Evolutionary conservation across 2,329 filamentous ascomycete genomes (phyloP).

Genomic region (Phoma sp.): DNA sequence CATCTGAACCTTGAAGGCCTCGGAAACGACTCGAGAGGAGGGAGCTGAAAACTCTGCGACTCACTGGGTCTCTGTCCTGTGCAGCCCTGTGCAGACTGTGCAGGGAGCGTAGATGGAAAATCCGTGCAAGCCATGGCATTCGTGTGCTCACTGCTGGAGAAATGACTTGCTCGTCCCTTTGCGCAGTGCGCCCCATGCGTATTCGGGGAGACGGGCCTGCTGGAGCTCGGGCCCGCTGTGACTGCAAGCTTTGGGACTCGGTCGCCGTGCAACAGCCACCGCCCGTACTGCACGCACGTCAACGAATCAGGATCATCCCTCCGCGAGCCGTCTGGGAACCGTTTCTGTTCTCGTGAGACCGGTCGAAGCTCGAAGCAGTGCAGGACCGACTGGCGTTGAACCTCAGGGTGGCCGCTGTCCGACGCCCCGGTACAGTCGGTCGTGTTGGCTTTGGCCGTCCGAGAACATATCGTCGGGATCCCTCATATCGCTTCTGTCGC

Average conservation of each 20-base stretch:
- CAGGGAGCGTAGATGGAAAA: slow-evolving; percentile 12
- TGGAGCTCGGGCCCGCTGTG: slow-evolving; percentile 37
- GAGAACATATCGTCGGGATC: slow-evolving; percentile 7
- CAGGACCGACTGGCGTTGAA: slow-evolving; percentile 25
- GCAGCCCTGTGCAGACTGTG: slow-evolving; percentile 5
- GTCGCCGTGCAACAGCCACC: slow-evolving; percentile 37
- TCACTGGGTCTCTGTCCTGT: slow-evolving; percentile 12
- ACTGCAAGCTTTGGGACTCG: slow-evolving; percentile 24
- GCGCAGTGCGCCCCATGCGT: slow-evolving; percentile 29
- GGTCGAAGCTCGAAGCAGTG: slow-evolving; percentile 25
- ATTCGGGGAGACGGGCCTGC: slow-evolving; percentile 17
- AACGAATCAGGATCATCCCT: slow-evolving; percentile 33
- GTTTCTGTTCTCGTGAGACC: slow-evolving; percentile 37
- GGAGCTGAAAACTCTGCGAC: slow-evolving; percentile 15
- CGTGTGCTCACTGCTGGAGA: slow-evolving; percentile 1
- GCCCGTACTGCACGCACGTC: slow-evolving; percentile 29
- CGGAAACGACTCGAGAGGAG: slow-evolving; percentile 13
- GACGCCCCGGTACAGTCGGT: slow-evolving; percentile 3
- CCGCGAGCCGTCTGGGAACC: slow-evolving; percentile 26
- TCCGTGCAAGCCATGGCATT: slow-evolving; percentile 16
- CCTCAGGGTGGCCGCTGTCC: slow-evolving; percentile 6
- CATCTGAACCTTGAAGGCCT: not conserved
- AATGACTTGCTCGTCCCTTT: slow-evolving; percentile 27
- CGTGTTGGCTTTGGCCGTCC: slow-evolving; percentile 5
- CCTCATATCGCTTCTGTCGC: slow-evolving; percentile 15